Base-by-base conservation (phyloP, 1,284 basidiomycete genomes). In the Mycosarcoma mackinlayi region DNA sequence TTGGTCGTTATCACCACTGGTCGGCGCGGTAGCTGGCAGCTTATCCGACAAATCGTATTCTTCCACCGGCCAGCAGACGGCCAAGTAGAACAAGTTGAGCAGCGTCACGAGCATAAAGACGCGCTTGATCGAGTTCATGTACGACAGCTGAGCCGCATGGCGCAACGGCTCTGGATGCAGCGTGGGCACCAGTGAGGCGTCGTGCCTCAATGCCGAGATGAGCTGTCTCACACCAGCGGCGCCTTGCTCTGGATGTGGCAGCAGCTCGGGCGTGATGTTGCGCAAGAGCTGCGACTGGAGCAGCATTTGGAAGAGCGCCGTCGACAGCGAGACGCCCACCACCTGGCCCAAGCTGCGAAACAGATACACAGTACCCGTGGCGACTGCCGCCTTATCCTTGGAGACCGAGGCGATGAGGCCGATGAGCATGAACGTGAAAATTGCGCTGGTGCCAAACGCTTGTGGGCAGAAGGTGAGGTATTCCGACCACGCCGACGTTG, bases 71-170 rank as follows among this genome's bases (percentile, higher is more conserved):
- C 58, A 67, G 45, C 68, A 62, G 14, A 61, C 52, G 1, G 63
- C 28, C 16, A 78, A 16, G 16, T 68, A 68, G 24, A 62, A 14
- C 19, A 91, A 76, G 0, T 90, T 90, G 33, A 90, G 59, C 87
- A 85, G 79, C 89, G 90, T 87, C 5, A 91, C 89, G 76, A 89
- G 89, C 62, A 92, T 87, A 85, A 96, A 98, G 51, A 95, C 92
- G 67, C 88, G 88, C 75, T 88, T 89, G 74, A 97, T 86, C 44
- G 92, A 91, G 74, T 88, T 87, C 46, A 89, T 88, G 84, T 96
- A 98, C 0, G 92, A 91, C 66, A 88, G 86, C 50, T 92, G 87
- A 0, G 93, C 95, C 35, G 89, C 89, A 67, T 87, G 83, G 75
- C 86, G 87, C 49, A 89, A 79, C 33, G 83, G 76, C 34, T 88